phyloP scores from a whole-genome alignment of 345 rosid species.

The Acer saccharum region DNA sequence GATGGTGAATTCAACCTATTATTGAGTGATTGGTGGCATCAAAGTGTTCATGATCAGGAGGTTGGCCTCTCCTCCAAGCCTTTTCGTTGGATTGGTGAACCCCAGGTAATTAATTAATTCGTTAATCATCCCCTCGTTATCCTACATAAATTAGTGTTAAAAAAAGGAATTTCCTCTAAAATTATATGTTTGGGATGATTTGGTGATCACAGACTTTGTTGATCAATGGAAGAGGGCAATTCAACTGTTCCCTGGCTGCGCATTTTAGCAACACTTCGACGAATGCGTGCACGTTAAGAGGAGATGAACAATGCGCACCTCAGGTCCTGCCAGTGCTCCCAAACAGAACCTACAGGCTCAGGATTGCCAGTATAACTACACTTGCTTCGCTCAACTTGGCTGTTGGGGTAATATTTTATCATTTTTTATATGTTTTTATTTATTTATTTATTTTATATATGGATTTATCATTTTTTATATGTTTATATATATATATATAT shows the following conservation, averaged over 20 bases:
- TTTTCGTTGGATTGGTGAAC: slow-evolving; percentile 78
- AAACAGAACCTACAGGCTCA: slow-evolving; percentile 63
- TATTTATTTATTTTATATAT: neutral
- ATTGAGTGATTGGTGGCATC: slow-evolving; percentile 90
- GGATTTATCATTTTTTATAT: no score
- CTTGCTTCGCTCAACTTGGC: slow-evolving; percentile 80
- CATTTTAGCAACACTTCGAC: slow-evolving; percentile 26
- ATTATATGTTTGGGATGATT: neutral
- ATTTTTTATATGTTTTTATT: no score
- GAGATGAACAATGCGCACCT: slow-evolving; percentile 69
- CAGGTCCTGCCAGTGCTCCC: slow-evolving; percentile 48
- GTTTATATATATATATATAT: no score
- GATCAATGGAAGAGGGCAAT: slow-evolving; percentile 90
- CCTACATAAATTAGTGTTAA: no score
- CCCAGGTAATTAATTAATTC: slow-evolving; percentile 51
- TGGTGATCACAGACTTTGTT: slow-evolving; percentile 35
- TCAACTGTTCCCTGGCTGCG: slow-evolving; percentile 67
- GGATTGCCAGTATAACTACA: slow-evolving; percentile 73
- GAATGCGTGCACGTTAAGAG: slow-evolving; percentile 48
- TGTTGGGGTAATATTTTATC: slow-evolving; percentile 43
- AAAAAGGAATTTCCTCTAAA: no score
- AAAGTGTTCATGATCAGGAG: slow-evolving; percentile 57
- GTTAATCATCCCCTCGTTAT: neutral
- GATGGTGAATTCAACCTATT: slow-evolving; percentile 64
- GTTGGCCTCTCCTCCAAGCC: slow-evolving; percentile 71